Evolutionary conservation across 2,329 filamentous ascomycete genomes (phyloP).

Genomic region (Aspergillus pseudoterreus): DNA sequence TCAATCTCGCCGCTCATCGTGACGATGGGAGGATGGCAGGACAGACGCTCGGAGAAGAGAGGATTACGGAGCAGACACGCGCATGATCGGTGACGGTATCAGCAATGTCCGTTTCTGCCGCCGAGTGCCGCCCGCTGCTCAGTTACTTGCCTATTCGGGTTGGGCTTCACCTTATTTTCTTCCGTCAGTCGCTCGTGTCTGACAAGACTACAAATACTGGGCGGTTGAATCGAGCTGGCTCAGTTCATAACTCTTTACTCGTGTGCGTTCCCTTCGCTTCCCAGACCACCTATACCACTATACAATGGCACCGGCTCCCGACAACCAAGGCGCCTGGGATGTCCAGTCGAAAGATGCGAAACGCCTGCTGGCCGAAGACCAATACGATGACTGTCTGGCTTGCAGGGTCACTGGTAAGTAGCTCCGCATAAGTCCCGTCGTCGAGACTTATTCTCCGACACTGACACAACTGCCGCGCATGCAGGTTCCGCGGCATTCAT

Average conservation of each 20-base stretch:
- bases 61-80: slow-evolving; percentile 12
- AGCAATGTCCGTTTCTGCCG: slow-evolving; percentile 28
- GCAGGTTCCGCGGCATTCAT: slow-evolving; percentile 71
- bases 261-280: neutral
- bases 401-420: slow-evolving; percentile 68
- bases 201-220: too few species aligned
- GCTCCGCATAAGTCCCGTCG: neutral
- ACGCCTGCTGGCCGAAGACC: slow-evolving; percentile 46
- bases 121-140: slow-evolving; percentile 21
- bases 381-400: slow-evolving; percentile 61
- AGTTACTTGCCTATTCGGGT: neutral
- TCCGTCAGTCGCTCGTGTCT: too few species aligned
- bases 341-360: slow-evolving; percentile 58
- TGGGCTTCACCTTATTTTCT: neutral
- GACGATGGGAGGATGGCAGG: slow-evolving; percentile 21
- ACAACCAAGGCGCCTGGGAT: slow-evolving; percentile 48
- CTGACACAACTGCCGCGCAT: slow-evolving; percentile 6
- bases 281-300: neutral
- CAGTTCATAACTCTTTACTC: too few species aligned
- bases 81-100: slow-evolving; percentile 4
- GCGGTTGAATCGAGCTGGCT: neutral
- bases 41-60: slow-evolving; percentile 12
- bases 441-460: neutral
- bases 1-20: slow-evolving; percentile 85
- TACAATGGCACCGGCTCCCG: slow-evolving; percentile 41